phyloP scores from a whole-genome alignment of 495 filamentous ascomycete genomes.

The Terfezia claveryi region DNA sequence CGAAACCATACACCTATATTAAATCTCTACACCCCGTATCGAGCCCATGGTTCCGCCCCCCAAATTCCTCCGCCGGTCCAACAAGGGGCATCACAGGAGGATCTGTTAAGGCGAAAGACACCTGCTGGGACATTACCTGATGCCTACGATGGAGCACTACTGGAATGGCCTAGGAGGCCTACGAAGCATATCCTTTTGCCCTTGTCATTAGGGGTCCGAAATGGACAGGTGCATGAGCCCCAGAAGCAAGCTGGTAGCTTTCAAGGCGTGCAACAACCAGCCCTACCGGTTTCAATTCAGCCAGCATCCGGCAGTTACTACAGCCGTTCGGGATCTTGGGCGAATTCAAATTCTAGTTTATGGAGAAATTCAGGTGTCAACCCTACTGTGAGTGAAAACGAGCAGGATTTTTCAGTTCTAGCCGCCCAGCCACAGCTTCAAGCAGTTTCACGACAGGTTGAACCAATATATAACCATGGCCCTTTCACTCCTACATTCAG shows the following conservation, averaged over 20 bases:
- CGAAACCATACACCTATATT: slow-evolving; percentile 6
- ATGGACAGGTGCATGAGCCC: background rate
- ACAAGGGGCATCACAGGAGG: slow-evolving; percentile 26
- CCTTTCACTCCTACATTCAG: background rate
- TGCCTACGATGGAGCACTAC: slow-evolving; percentile 74
- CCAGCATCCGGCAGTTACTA: slow-evolving; percentile 10
- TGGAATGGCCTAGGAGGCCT: slow-evolving; percentile 52
- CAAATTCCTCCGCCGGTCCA: slow-evolving; percentile 11
- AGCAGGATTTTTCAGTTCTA: background rate
- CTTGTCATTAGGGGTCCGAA: slow-evolving; percentile 2
- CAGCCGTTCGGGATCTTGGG: slow-evolving; percentile 9
- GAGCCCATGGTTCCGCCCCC: slow-evolving; percentile 7
- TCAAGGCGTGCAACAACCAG: background rate
- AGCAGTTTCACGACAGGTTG: too few relatives aligned
- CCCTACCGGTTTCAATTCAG: slow-evolving; percentile 3
- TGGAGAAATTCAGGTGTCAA: background rate
- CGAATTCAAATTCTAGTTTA: slow-evolving; percentile 3
- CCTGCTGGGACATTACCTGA: slow-evolving; percentile 82
- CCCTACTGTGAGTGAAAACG: background rate
- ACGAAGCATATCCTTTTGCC: slow-evolving; percentile 79
- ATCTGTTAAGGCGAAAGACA: slow-evolving; percentile 79
- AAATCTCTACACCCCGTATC: slow-evolving; percentile 7
- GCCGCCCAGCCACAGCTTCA: background rate
- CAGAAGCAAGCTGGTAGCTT: background rate
- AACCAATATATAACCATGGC: background rate